Conservation (phyloP, 495 filamentous ascomycete genomes). For the Aspergillus cristatus region DNA sequence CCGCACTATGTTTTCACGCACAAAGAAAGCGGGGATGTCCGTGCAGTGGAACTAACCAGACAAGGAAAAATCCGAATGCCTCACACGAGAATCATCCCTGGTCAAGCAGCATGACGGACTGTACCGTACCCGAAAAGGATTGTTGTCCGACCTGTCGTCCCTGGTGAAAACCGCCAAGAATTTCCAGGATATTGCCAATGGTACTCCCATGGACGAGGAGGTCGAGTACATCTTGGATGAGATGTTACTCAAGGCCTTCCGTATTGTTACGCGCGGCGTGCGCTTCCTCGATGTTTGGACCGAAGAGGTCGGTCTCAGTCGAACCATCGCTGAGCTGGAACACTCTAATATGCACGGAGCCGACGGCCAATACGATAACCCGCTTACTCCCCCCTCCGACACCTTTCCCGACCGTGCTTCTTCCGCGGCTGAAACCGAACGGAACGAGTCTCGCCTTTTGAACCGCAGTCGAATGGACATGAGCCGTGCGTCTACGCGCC, state of each 20-base stretch:
- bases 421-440: slow-evolving; percentile 18
- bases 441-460: slow-evolving; percentile 27
- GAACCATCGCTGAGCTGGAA: slow-evolving; percentile 53
- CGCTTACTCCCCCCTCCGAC: slow-evolving; percentile 67
- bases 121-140: slow-evolving; percentile 69
- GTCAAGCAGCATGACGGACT: slow-evolving; percentile 69
- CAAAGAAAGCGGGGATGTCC: no score
- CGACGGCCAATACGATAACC: slow-evolving; percentile 31
- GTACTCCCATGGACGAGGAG: slow-evolving; percentile 43
- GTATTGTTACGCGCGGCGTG: slow-evolving; percentile 83
- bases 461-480: slow-evolving; percentile 28
- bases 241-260: slow-evolving; percentile 88
- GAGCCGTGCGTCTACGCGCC: slow-evolving; percentile 30
- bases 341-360: slow-evolving; percentile 19
- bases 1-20: no score
- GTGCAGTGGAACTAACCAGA: no score
- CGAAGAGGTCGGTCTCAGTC: slow-evolving; percentile 57
- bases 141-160: slow-evolving; percentile 81
- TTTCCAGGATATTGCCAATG: slow-evolving; percentile 56
- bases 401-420: slow-evolving; percentile 18
- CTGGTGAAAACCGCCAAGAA: slow-evolving; percentile 81
- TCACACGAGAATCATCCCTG: slow-evolving; percentile 68
- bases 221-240: slow-evolving; percentile 77
- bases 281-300: slow-evolving; percentile 87
- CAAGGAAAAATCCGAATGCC: slow-evolving; percentile 79